phyloP scores from a whole-genome alignment of 306 rosid species.

The Cucumis hystrix region DNA sequence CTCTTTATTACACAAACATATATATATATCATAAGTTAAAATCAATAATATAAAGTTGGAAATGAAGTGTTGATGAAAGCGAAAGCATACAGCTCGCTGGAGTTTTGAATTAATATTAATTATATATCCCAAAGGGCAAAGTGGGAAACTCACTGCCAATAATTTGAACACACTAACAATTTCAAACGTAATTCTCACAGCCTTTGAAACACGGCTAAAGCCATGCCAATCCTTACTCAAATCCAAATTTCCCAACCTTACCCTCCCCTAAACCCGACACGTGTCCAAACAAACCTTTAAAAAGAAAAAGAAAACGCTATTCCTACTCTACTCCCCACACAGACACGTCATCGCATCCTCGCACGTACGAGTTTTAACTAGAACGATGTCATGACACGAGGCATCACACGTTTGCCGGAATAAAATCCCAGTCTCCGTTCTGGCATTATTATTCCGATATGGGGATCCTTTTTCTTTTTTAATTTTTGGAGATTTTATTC shows the following conservation, averaged over 20 bases:
- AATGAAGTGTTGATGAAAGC: neutral
- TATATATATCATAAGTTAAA: neutral
- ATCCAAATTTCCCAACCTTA: neutral
- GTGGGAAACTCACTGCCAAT: neutral
- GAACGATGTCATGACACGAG: neutral
- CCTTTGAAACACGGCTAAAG: neutral
- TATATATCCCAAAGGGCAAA: neutral
- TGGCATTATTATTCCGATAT: neutral
- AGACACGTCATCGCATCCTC: neutral
- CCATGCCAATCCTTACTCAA: neutral
- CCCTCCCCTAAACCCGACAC: neutral
- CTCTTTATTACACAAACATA: neutral
- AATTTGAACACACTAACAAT: neutral
- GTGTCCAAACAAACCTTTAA: neutral
- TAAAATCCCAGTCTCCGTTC: neutral
- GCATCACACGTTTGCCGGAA: neutral
- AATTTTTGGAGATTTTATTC: neutral
- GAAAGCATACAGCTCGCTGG: neutral
- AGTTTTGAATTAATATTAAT: neutral
- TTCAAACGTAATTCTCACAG: neutral
- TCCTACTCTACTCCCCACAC: neutral
- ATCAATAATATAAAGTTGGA: neutral
- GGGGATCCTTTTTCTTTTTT: neutral
- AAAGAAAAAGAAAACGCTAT: too few relatives aligned
- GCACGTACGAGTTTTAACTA: neutral